Base-by-base conservation (phyloP, 1,139 yeast genomes). In the Casaregolazyma suthepensis region DNA sequence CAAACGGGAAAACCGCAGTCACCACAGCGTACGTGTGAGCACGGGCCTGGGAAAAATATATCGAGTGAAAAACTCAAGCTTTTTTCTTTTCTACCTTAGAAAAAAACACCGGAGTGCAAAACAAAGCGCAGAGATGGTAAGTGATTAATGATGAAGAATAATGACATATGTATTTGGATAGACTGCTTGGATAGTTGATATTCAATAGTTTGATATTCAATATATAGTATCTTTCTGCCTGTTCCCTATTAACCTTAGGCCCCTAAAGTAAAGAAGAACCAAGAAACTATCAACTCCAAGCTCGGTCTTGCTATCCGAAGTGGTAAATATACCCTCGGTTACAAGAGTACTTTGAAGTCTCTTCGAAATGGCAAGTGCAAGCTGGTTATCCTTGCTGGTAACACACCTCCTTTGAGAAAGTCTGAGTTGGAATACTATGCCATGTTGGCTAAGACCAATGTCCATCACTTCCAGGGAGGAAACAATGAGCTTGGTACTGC, bases 341-440 rank as follows among this genome's bases (percentile, higher is more conserved):
- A 90, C 96, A 93, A 93, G 84, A 89, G 97, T 69, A 94, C 95
- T 77, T 87, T 93, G 78, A 93, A 94, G 88, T 81, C 98, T 70
- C 84, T 93, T 78, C 91, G 99, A 84, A 89, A 88, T 77, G 97
- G 96, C 75, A 93, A 91, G 86, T 96, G 99, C 71, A 93, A 94
- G 88, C 86, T 93, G 79, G 83, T 93, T 75, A 86, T 93, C 82
- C 85, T 93, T 74, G 96, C 99, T 71, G 96, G 96, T 77, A 93
- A 93, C 95, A 91, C 99, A 74, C 99, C 99, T 81, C 96, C 93
- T 73, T 88, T 93, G 79, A 91, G 99, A 86, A 93, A 93, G 84
- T 90, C 98, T 69, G 99, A 93, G 85, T 86, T 93, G 79, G 99
- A 94, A 85, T 93, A 93, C 87, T 94, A 94, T 91, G 98, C 99